Percentiles rank a stretch among this genome's conserved stretches.
Evolutionary conservation across 768 basidiomycete species (phyloP).

Genomic region (Chlorophyllum brunneum): DNA sequence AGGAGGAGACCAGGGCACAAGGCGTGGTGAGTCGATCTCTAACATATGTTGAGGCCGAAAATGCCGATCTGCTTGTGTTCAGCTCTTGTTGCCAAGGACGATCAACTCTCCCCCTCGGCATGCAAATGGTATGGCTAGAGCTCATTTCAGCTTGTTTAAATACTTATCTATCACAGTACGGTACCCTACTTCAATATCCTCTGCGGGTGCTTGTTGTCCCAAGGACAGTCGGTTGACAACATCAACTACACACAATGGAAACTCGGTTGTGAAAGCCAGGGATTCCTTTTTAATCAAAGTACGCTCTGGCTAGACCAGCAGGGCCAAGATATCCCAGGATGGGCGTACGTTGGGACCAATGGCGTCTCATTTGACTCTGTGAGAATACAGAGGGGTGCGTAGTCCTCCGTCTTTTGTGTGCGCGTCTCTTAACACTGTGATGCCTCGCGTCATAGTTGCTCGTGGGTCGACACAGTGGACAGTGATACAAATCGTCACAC

Average conservation of each 20-base stretch:
- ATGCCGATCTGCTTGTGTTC: neutral
- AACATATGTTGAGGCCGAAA: neutral
- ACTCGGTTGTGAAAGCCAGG: neutral
- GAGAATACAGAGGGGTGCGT: neutral
- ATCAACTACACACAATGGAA: neutral
- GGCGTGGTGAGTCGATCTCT: constrained; percentile 7
- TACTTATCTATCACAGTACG: neutral
- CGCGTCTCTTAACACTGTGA: neutral
- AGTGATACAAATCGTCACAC: constrained; percentile 18
- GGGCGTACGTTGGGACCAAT: neutral
- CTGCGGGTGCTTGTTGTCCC: constrained; percentile 4
- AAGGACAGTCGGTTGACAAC: neutral
- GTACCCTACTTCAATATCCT: constrained; percentile 1
- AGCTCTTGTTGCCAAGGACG: neutral
- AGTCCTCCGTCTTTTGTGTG: neutral
- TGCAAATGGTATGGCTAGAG: constrained; percentile 1
- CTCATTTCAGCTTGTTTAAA: neutral
- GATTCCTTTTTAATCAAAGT: neutral
- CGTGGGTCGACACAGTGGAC: constrained; percentile 17
- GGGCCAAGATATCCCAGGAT: neutral
- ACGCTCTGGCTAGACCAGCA: neutral
- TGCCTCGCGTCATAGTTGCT: constrained; percentile 5
- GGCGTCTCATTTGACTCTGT: neutral
- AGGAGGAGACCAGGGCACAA: neutral
- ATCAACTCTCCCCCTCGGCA: neutral